phyloP scores from a whole-genome alignment of 805 yeast species.

The Saccharomycopsis fermentans region DNA sequence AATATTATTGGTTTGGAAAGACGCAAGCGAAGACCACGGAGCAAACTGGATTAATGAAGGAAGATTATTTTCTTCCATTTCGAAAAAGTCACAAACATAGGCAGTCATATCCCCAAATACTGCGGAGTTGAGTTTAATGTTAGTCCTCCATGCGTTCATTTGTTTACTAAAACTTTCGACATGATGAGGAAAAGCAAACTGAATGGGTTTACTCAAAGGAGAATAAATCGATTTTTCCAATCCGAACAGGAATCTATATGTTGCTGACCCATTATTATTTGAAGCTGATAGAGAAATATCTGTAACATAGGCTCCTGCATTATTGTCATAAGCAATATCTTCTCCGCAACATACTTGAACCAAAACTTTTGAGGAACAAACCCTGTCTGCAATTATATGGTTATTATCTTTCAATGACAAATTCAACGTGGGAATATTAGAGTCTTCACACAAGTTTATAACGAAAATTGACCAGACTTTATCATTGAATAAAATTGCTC shows the following conservation, averaged over 20 bases:
- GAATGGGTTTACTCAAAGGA: constrained; percentile 33
- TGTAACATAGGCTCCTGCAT: constrained; percentile 60
- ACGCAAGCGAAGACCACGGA: constrained; percentile 47
- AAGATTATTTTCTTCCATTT: constrained; percentile 34
- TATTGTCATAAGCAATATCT: constrained; percentile 43
- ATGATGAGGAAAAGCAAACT: constrained; percentile 49
- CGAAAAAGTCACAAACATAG: constrained; percentile 31
- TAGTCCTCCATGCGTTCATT: constrained; percentile 29
- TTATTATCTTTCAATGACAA: constrained; percentile 29
- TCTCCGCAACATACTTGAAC: constrained; percentile 38
- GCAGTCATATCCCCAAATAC: constrained; percentile 44
- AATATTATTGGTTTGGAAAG: constrained; percentile 29
- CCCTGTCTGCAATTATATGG: constrained; percentile 27
- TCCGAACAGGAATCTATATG: not conserved
- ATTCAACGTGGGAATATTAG: constrained; percentile 22
- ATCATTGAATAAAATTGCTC: constrained; percentile 40
- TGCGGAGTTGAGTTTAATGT: constrained; percentile 35
- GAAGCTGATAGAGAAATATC: constrained; percentile 45
- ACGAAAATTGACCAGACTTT: constrained; percentile 45
- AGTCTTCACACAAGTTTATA: constrained; percentile 28
- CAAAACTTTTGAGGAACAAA: constrained; percentile 40
- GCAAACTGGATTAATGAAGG: constrained; percentile 36
- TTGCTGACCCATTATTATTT: constrained; percentile 23
- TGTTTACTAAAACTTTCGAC: constrained; percentile 28
- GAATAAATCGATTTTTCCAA: constrained; percentile 44